Base-by-base conservation (phyloP, 1,139 yeast genomes). In the Pichia sp. region DNA sequence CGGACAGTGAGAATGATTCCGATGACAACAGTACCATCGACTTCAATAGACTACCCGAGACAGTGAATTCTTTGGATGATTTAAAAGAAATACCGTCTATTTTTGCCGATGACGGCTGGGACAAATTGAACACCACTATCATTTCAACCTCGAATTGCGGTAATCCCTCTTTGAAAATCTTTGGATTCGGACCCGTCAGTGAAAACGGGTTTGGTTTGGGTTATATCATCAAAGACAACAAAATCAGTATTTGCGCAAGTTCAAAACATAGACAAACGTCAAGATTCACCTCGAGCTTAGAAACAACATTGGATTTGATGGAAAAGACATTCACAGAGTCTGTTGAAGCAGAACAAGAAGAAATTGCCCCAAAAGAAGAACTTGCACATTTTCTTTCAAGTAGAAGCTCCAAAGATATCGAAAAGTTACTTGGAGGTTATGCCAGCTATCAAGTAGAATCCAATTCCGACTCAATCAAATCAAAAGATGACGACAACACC, bases 131-230 rank as follows among this genome's bases (percentile, higher is more conserved):
- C 59, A 77, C 72, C 52, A 73, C 90, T 60, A 62, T 80, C 58
- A 60, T 78, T 61, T 69, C 87, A 58, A 68, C 95, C 50, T 72
- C 87, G 58, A 67, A 75, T 67, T 80, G 86, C 62, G 96, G 96
- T 46, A 88, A 88, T 61, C 95, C 96, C 5, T 78, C 95, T 1
- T 71, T 88, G 52, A 76, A 90, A 55, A 73, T 84, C 50, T 88
- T 88, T 66, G 97, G 96, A 0, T 88, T 88, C 65, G 97, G 97
- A 4, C 97, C 96, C 3, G 90, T 85, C 5, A 76, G 87, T 33
- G 81, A 94, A 27, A 87, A 84, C 57, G 97, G 97, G 16, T 88
- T 85, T 66, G 97, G 97, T 29, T 74, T 88, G 42, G 96, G 95
- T 3, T 88, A 88, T 63, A 87, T 88, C 55, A 83, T 88, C 57